These are phyloP conservation scores for Saccharomycodes ludwigii DNA, from an alignment of 805 yeast species.

Conservation along the genomic window DNA sequence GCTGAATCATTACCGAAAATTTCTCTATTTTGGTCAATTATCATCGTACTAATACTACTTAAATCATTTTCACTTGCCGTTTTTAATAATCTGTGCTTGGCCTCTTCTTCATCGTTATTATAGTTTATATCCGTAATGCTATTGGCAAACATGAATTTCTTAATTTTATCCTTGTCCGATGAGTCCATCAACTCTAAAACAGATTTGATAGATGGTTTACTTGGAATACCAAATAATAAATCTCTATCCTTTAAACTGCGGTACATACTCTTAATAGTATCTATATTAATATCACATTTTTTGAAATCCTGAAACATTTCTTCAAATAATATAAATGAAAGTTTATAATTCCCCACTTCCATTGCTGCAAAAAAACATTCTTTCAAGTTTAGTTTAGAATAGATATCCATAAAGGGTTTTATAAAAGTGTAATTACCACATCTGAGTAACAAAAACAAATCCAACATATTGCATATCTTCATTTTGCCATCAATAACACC, in stretches of 20 bases:
- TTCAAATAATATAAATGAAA: slow-evolving; percentile 27
- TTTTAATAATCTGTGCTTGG: too few relatives aligned
- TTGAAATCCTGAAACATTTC: slow-evolving; percentile 11
- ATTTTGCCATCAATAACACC: slow-evolving; percentile 4
- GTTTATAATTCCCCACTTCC: slow-evolving; percentile 12
- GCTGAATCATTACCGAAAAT: not conserved
- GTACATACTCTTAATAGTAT: slow-evolving; percentile 28
- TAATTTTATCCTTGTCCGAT: slow-evolving; percentile 14
- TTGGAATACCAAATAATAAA: slow-evolving; percentile 52
- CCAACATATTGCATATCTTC: slow-evolving; percentile 11
- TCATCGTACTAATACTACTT: too few relatives aligned
- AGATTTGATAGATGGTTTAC: slow-evolving; percentile 37
- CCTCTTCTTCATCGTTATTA: too few relatives aligned
- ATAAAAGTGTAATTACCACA: slow-evolving; percentile 12
- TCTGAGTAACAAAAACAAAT: slow-evolving; percentile 18
- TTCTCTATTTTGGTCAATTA: too few relatives aligned
- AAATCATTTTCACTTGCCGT: too few relatives aligned
- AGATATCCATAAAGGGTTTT: slow-evolving; percentile 11
- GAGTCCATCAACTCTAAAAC: slow-evolving; percentile 33
- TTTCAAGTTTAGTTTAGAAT: slow-evolving; percentile 11
- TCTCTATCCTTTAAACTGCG: slow-evolving; percentile 49
- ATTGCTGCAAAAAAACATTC: slow-evolving; percentile 14
- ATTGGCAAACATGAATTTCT: slow-evolving; percentile 6
- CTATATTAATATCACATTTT: slow-evolving; percentile 6
- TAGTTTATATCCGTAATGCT: not conserved